Base-by-base conservation (phyloP, 139 green algal genomes). In the Volvox reticuliferus region DNA sequence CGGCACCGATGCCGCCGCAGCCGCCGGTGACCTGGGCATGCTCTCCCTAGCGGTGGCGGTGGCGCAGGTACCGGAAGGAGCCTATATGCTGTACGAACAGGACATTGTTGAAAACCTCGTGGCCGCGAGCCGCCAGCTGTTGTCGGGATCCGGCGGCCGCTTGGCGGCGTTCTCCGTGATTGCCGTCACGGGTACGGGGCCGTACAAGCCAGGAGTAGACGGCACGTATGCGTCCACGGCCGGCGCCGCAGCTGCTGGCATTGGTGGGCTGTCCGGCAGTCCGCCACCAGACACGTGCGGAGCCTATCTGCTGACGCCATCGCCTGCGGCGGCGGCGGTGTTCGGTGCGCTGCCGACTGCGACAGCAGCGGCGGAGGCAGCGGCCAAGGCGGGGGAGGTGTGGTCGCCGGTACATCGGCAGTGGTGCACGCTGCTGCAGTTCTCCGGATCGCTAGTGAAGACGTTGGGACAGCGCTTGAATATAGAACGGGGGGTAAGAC, bases 401-500 rank as follows among this genome's bases (percentile, higher is more conserved):
- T 90, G 86, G 86, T 85, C 73, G 3, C 69, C 68, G 9, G 75
- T 84, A 67, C 91, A 93, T 76, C 50, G 76, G 91, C 91, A 93
- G 84, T 94, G 92, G 92, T 92, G 81, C 65, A 85, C 82, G 71
- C 86, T 92, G 73, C 75, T 94, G 68, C 89, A 88, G 77, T 94
- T 94, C 37, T 67, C 78, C 1, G 33, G 78, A 9, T 84, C 86
- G 36, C 81, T 94, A 67, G 61, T 93, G 5, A 75, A 87, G 18
- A 92, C 77, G 75, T 87, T 94, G 86, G 81, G 92, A 12, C 87
- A 93, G 80, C 81, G 92, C 76, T 12, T 93, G 71, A 87, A 90
- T 50, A 82, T 94, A 75, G 86, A 90, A 61, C 73, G 86, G 32
- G 86, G 83, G 86, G 86, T 90, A 76, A 19, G 85, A 28, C 44